phyloP scores from a whole-genome alignment of 1,284 basidiomycete species.

The Macrocybe sp. region DNA sequence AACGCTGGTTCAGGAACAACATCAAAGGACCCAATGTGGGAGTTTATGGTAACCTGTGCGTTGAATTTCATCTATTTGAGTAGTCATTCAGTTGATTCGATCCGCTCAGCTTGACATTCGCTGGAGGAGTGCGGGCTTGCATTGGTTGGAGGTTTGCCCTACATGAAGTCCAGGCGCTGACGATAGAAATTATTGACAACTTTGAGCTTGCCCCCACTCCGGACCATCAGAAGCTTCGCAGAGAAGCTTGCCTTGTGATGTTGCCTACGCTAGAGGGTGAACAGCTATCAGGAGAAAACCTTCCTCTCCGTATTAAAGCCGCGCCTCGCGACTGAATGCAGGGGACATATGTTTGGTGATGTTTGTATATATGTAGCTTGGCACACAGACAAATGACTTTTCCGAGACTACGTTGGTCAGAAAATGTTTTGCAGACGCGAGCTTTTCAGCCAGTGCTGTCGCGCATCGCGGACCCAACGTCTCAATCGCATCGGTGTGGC shows the following conservation, averaged over 20 bases:
- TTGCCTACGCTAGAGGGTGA: conserved; percentile 50
- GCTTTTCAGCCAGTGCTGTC: no score
- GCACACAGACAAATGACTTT: not conserved
- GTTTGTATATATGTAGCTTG: conserved; percentile 5
- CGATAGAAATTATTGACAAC: conserved; percentile 46
- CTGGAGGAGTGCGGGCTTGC: conserved; percentile 45
- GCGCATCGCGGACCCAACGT: no score
- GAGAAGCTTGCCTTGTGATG: conserved; percentile 49
- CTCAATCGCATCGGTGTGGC: no score
- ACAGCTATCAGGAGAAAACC: conserved; percentile 39
- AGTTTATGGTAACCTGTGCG: conserved; percentile 47
- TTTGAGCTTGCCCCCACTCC: conserved; percentile 42
- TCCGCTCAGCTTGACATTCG: conserved; percentile 37
- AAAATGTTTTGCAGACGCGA: no score
- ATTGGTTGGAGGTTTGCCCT: conserved; percentile 47
- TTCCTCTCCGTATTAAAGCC: conserved; percentile 32
- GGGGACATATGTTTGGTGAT: conserved; percentile 1
- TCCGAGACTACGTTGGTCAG: no score
- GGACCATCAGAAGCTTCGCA: conserved; percentile 35
- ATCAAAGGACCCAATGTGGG: conserved; percentile 41
- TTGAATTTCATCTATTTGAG: not conserved
- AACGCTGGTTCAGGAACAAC: conserved; percentile 42
- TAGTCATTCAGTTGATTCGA: not conserved
- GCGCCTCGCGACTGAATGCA: conserved; percentile 27
- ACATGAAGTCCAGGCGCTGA: conserved; percentile 41